Conservation (phyloP, 345 rosid species). For the Bruguiera gymnorhiza region DNA sequence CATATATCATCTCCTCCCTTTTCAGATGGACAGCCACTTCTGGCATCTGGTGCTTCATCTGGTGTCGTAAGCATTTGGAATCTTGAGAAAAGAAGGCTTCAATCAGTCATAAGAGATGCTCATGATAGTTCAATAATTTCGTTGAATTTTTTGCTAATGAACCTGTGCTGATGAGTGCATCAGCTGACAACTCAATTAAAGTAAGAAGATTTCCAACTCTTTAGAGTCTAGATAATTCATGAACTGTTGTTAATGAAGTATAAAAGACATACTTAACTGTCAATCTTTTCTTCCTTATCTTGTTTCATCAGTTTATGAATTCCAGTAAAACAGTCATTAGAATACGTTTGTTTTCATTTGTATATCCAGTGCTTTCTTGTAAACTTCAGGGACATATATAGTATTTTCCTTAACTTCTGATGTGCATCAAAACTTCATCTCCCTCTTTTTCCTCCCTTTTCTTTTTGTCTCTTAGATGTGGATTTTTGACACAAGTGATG, state of each 20-base stretch:
- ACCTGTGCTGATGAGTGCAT: slow-evolving; percentile 93
- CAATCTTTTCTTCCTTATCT: no score
- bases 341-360: no score
- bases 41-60: slow-evolving; percentile 90
- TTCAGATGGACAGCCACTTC: slow-evolving; percentile 90
- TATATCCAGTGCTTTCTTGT: no score
- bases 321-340: no score
- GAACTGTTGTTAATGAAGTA: no score
- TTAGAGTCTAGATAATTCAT: background rate
- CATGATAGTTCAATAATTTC: slow-evolving; percentile 80
- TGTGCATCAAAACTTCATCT: background rate
- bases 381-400: no score
- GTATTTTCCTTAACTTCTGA: background rate
- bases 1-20: slow-evolving; percentile 5
- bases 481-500: slow-evolving; percentile 94
- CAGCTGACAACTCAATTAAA: slow-evolving; percentile 92
- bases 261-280: no score
- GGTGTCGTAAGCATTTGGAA: slow-evolving; percentile 99
- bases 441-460: background rate
- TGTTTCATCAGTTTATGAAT: no score
- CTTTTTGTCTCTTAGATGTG: slow-evolving; percentile 56
- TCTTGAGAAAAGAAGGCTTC: slow-evolving; percentile 87
- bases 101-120: slow-evolving; percentile 85
- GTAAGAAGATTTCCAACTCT: slow-evolving; percentile 34
- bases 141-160: slow-evolving; percentile 89